Evolutionary conservation across 345 rosid genomes (phyloP).

Genomic region (Capsella bursapastoris): DNA sequence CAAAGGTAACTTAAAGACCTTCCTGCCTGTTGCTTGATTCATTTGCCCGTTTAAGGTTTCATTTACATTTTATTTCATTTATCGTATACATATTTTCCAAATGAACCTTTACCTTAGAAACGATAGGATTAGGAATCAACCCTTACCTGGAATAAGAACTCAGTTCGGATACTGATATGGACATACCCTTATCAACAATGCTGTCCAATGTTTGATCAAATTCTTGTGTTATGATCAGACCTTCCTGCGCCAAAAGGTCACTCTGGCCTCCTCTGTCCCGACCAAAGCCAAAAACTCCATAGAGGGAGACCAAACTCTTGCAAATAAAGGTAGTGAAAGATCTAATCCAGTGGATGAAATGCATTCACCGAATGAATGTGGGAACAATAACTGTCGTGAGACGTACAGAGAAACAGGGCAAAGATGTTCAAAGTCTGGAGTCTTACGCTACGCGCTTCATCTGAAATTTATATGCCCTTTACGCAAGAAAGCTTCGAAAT

Average conservation of each 20-base stretch:
- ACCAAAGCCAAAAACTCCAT: slow-evolving; percentile 38
- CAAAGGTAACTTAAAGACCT: slow-evolving; percentile 38
- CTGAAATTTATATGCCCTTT: slow-evolving; percentile 80
- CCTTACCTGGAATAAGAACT: too few species aligned
- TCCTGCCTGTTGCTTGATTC: slow-evolving; percentile 3
- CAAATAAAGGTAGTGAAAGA: slow-evolving; percentile 28
- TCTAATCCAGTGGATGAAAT: slow-evolving; percentile 35
- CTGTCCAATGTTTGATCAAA: neutral
- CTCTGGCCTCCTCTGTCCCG: slow-evolving; percentile 60
- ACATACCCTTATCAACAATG: too few species aligned
- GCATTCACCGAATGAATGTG: slow-evolving; percentile 16
- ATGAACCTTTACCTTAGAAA: neutral
- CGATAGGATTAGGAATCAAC: too few species aligned
- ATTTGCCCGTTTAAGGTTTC: neutral
- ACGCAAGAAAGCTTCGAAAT: slow-evolving; percentile 57
- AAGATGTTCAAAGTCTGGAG: slow-evolving; percentile 63
- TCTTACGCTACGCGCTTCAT: slow-evolving; percentile 85
- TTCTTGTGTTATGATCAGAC: slow-evolving; percentile 52
- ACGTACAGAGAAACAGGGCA: slow-evolving; percentile 40
- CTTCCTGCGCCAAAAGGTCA: slow-evolving; percentile 82
- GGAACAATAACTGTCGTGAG: slow-evolving; percentile 39
- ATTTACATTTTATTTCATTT: neutral
- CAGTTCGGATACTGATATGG: too few species aligned
- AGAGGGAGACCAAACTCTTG: neutral
- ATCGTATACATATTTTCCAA: neutral